Evolutionary conservation across 352 stramenopile genomes (phyloP), one percentile per base, ranked within the genome.

Genomic region (Globisporangium splendens): DNA sequence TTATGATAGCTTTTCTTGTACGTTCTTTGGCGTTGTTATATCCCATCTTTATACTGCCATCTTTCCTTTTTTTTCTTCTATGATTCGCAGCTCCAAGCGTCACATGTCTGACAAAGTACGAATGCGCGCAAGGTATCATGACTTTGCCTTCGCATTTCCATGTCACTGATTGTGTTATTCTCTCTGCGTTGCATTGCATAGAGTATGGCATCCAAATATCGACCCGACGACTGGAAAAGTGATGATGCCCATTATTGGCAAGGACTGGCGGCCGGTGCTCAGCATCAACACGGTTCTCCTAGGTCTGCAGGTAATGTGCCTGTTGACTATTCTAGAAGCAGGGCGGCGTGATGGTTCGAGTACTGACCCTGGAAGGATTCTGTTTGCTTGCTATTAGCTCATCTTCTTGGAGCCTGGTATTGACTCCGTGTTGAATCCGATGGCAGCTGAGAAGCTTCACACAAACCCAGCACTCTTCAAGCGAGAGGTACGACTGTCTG

Each of bases 201-300:
- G 86, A 66, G 78, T 89, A 20, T 95, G 86, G 86, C 86, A 95
- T 75, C 86, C 86, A 0, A 95, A 93, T 57, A 78, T 95, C 20
- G 86, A 95, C 61, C 60, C 83, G 3, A 46, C 75, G 6, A 89
- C 78, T 3, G 86, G 86, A 13, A 84, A 76, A 20, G 86, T 95
- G 46, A 95, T 95, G 86, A 91, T 95, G 69, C 65, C 86, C 33
- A 95, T 95, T 56, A 63, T 95, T 4, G 86, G 79, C 35, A 86
- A 83, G 17, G 86, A 95, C 62, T 95, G 86, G 86, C 78, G 86
- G 4, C 86, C 86, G 33, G 86, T 95, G 17, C 68, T 95, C 22
- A 92, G 74, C 35, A 93, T 95, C 69, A 95, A 91, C 57, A 88
- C 86, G 8, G 85, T 95, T 41, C 72, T 95, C 18, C 76, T 95